Evolutionary conservation across 2,329 filamentous ascomycete species (phyloP).

Genomic region (Dryadomyces sulphureus): DNA sequence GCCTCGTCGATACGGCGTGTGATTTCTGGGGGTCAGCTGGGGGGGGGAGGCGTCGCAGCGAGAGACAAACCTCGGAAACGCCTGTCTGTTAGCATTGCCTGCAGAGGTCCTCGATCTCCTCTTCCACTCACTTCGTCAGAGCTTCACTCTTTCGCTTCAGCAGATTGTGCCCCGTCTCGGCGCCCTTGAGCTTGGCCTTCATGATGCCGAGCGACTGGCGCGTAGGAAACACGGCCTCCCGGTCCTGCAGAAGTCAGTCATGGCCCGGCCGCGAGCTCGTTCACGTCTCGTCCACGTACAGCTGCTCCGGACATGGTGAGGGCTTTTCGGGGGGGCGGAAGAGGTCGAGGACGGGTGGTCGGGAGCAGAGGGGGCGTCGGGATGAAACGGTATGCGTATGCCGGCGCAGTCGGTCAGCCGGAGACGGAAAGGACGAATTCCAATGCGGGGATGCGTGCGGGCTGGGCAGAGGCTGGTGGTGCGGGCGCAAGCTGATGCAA

Average conservation of each 20-base stretch:
- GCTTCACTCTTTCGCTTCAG: slow-evolving; percentile 97
- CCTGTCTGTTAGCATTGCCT: slow-evolving; percentile 26
- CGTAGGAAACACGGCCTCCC: slow-evolving; percentile 94
- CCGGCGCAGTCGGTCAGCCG: too few relatives aligned
- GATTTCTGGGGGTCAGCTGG: slow-evolving; percentile 48
- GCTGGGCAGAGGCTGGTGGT: too few relatives aligned
- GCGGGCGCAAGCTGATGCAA: too few relatives aligned
- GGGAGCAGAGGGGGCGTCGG: neutral
- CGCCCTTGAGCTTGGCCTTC: slow-evolving; percentile 95
- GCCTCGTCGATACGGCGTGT: slow-evolving; percentile 95
- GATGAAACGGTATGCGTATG: neutral
- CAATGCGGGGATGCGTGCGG: too few relatives aligned
- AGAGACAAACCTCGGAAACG: slow-evolving; percentile 64
- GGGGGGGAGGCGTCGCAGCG: neutral
- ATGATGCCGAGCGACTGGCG: slow-evolving; percentile 92
- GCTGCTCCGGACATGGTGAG: slow-evolving; percentile 14
- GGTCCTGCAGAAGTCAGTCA: slow-evolving; percentile 46
- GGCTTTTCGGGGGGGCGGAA: slow-evolving; percentile 6
- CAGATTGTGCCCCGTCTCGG: slow-evolving; percentile 80
- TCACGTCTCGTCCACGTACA: too few relatives aligned
- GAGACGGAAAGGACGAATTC: too few relatives aligned
- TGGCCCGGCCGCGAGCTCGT: neutral
- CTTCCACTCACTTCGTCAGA: slow-evolving; percentile 65
- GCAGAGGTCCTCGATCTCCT: neutral
- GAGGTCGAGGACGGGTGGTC: neutral